A percentile compares a stretch with the other conserved stretches of the same genome.
These are phyloP conservation scores for Solanum bukasovii DNA, from an alignment of 257 asterid genomes.

Conservation along the genomic window DNA sequence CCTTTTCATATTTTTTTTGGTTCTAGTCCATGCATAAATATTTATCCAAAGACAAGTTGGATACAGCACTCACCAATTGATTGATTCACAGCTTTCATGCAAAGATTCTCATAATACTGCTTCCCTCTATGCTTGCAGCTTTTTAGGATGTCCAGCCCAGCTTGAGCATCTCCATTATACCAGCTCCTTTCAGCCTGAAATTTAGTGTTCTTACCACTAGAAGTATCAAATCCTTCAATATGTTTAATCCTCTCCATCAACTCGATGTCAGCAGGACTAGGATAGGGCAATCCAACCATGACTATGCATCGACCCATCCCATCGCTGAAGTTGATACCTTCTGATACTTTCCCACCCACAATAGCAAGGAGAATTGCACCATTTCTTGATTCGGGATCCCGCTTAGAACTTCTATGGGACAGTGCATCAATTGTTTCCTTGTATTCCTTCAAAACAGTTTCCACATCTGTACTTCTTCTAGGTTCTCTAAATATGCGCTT, in stretches of 20 bases:
- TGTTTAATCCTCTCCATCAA: constrained; percentile 91
- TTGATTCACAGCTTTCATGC: constrained; percentile 97
- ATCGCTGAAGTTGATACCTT: constrained; percentile 90
- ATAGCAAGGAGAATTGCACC: constrained; percentile 91
- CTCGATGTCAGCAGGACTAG: constrained; percentile 85
- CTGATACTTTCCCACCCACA: constrained; percentile 98
- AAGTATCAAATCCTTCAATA: constrained; percentile 56
- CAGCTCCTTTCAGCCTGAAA: constrained; percentile 19
- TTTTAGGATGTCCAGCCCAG: constrained; percentile 57
- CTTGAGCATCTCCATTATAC: constrained; percentile 35
- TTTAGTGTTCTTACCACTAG: constrained; percentile 9
- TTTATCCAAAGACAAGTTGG: not conserved
- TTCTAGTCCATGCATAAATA: not conserved
- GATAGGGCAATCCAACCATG: constrained; percentile 96
- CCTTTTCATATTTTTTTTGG: not conserved
- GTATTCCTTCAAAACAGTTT: constrained; percentile 59
- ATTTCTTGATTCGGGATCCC: constrained; percentile 22
- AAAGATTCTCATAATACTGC: constrained; percentile 90
- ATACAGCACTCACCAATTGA: constrained; percentile 61
- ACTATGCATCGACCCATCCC: constrained; percentile 92
- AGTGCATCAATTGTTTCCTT: constrained; percentile 52
- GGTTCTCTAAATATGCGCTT: constrained; percentile 84
- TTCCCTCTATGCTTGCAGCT: constrained; percentile 80
- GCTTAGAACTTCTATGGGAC: constrained; percentile 6
- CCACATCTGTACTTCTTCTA: constrained; percentile 73